A percentile compares a stretch with the other conserved stretches of the same genome.
Evolutionary conservation across 2,329 filamentous ascomycete genomes (phyloP).

Genomic region (Fusarium pseudoanthophilum): DNA sequence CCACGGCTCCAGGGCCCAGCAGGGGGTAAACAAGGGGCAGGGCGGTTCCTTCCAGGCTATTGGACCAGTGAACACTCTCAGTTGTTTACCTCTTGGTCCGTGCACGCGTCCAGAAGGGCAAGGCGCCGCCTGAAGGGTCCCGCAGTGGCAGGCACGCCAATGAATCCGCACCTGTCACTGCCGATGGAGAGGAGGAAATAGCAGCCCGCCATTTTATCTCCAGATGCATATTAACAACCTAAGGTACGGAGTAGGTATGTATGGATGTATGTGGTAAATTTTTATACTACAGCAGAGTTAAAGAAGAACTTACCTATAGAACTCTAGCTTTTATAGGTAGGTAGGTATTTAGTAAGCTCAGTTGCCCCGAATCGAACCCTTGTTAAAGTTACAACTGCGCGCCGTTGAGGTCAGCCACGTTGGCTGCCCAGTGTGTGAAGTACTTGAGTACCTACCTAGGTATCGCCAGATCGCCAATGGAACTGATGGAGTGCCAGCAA

Average conservation of each 20-base stretch:
- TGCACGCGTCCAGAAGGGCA: constrained; percentile 46
- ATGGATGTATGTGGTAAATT: background rate
- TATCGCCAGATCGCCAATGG: constrained; percentile 24
- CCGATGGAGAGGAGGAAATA: constrained; percentile 9
- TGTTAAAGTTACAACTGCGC: background rate
- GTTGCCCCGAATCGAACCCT: background rate
- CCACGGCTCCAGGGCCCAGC: constrained; percentile 44
- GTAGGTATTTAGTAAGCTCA: background rate
- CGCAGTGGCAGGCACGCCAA: constrained; percentile 31
- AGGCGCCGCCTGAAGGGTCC: constrained; percentile 40
- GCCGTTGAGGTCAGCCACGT: constrained; percentile 37
- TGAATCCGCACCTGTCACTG: constrained; percentile 20
- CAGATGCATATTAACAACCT: background rate
- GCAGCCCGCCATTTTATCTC: background rate
- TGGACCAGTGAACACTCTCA: constrained; percentile 44
- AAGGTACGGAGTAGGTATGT: too few relatives aligned
- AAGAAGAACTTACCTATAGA: background rate
- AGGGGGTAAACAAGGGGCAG: constrained; percentile 40
- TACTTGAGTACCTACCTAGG: too few relatives aligned
- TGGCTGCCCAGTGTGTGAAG: background rate
- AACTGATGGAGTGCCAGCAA: constrained; percentile 21
- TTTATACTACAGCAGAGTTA: too few relatives aligned
- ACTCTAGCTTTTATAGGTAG: background rate
- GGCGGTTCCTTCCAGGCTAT: constrained; percentile 40
- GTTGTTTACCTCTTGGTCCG: constrained; percentile 50